These are phyloP conservation scores for Hansenula anomala DNA, from an alignment of 1,139 yeast species.

Conservation along the genomic window DNA sequence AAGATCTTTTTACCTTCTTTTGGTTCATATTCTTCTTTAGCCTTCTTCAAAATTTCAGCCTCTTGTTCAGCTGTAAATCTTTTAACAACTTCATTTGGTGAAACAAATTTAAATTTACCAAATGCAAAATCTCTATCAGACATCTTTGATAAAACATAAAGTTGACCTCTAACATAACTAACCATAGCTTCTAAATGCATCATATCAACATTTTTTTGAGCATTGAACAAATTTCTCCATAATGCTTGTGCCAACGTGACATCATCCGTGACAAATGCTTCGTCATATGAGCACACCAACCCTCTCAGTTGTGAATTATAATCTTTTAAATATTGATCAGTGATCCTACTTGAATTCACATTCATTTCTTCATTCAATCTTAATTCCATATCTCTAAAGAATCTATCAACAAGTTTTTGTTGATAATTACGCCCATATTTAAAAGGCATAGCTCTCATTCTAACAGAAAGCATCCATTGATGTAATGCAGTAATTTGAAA, in stretches of 20 bases:
- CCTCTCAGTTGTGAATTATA: conserved; percentile 91
- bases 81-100: conserved; percentile 77
- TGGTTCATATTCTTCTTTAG: conserved; percentile 40
- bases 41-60: conserved; percentile 33
- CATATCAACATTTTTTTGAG: conserved; percentile 76
- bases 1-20: conserved; percentile 35
- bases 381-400: conserved; percentile 84
- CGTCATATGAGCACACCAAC: conserved; percentile 85
- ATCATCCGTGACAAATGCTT: conserved; percentile 80
- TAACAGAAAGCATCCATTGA: conserved; percentile 87
- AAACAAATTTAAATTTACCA: conserved; percentile 80
- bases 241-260: conserved; percentile 82
- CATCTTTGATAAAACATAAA: conserved; percentile 79
- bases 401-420: conserved; percentile 84
- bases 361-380: conserved; percentile 83
- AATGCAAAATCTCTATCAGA: conserved; percentile 90
- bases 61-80: conserved; percentile 65
- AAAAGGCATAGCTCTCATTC: conserved; percentile 95
- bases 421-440: conserved; percentile 87
- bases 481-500: conserved; percentile 88
- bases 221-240: conserved; percentile 90
- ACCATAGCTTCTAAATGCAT: conserved; percentile 83
- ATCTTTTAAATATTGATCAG: conserved; percentile 84
- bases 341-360: conserved; percentile 76
- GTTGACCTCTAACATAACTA: conserved; percentile 82